A percentile compares a stretch with the other conserved stretches of the same genome.
Conservation (phyloP, 805 yeast species). For the Yamadazyma ubonensis region DNA sequence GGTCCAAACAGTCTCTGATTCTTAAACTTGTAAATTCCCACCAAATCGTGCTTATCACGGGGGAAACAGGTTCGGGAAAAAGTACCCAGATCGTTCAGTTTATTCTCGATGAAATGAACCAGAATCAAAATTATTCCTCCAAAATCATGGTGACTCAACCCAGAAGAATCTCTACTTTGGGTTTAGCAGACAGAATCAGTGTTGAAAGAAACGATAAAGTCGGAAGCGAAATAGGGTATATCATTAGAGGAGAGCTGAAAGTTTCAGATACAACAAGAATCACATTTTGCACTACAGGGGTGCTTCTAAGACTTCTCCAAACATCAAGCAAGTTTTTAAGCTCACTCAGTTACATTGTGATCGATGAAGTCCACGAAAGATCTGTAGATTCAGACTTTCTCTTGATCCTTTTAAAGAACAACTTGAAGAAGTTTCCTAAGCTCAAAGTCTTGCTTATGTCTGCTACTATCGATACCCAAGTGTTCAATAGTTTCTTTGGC, state of each 20-base stretch:
- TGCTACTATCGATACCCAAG: constrained; percentile 79
- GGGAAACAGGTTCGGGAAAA: constrained; percentile 98
- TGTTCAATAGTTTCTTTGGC: constrained; percentile 66
- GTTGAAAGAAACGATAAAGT: constrained; percentile 67
- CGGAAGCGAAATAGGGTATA: constrained; percentile 83
- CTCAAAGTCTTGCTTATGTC: constrained; percentile 83
- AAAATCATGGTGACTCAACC: constrained; percentile 90
- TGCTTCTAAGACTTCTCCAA: constrained; percentile 81
- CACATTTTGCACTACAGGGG: constrained; percentile 92
- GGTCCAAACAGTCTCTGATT: constrained; percentile 62
- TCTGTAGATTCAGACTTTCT: constrained; percentile 88
- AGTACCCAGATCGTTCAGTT: constrained; percentile 95
- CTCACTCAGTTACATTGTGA: constrained; percentile 65
- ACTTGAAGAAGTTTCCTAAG: constrained; percentile 50
- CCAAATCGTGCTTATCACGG: constrained; percentile 77
- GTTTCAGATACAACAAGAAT: constrained; percentile 61
- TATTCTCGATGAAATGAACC: constrained; percentile 64
- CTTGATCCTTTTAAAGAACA: constrained; percentile 68
- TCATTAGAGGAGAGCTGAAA: constrained; percentile 86
- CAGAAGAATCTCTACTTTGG: constrained; percentile 91
- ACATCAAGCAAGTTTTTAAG: constrained; percentile 42
- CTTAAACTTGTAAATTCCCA: constrained; percentile 54
- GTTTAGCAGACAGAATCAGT: constrained; percentile 88
- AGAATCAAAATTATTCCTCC: constrained; percentile 48
- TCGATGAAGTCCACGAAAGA: constrained; percentile 97